Base-by-base conservation (phyloP, 2,329 filamentous ascomycete genomes). In the Alternaria incomplexa region DNA sequence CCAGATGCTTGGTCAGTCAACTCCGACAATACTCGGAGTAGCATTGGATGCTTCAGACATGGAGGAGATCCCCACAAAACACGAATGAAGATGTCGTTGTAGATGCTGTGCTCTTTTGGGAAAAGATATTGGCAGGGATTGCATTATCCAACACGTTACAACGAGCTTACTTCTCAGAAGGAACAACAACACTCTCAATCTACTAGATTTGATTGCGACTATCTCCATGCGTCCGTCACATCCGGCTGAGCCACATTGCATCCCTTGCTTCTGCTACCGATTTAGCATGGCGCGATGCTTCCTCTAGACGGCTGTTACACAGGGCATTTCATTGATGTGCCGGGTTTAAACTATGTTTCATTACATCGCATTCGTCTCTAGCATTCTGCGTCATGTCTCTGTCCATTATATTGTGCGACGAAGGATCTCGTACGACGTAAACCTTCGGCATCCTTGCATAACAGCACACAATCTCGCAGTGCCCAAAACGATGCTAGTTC, bases 61-160 rank as follows among this genome's bases (percentile, higher is more conserved):
- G 36, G 8, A 22, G 15, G 40, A 8, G 10, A 40, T 48, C 20
- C 36, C 20, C 20, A 36, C 5, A 9, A 52, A 52, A 40, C 28
- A 17, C 36, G 20, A 45, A 20, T 45, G 43, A 23, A 20, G 22
- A 52, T 11, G 48, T 52, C 15, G 9, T 40, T 32, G 36, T 30
- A 36, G 22, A 22, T 30, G 20, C 10, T 52, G 48, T 52, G 30
- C 48, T 52, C 48, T 36, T 28, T 43, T n/a, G 15, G 8, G 11
- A 32, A 22, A 20, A 28, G 15, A 50, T 50, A 56, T 61, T 28
- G 30, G 32, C 58, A 56, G 51, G 58, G 51, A 45, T 56, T 8
- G 45, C 9, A 30, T n/a, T 61, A 63, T 52, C n/a, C 46, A 58
- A 50, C 53, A 57, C 13, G 17, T 57, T 58, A 44, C 52, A 15